A percentile compares a stretch with the other conserved stretches of the same genome.
Conservation (phyloP, 2,329 filamentous ascomycete species). For the Parafenestella ontariensis region DNA sequence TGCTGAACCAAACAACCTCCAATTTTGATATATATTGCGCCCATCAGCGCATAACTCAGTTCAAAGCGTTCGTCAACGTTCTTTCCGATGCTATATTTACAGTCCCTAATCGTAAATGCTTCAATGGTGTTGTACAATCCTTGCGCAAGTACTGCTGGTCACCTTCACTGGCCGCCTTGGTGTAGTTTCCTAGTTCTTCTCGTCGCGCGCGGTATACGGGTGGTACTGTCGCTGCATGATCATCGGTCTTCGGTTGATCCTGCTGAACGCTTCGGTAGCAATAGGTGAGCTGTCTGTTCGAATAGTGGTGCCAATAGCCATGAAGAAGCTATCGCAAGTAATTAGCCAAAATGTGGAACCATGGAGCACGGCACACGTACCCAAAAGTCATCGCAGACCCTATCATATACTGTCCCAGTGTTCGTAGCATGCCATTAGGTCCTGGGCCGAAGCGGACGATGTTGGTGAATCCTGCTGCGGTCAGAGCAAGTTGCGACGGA, state of each 20-base stretch:
- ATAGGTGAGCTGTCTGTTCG: constrained; percentile 86
- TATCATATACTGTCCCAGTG: constrained; percentile 94
- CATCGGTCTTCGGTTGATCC: constrained; percentile 73
- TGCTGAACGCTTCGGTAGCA: constrained; percentile 76
- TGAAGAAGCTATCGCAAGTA: constrained; percentile 76
- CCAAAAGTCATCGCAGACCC: constrained; percentile 95
- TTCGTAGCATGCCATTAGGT: constrained; percentile 90
- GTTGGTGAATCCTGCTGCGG: constrained; percentile 76
- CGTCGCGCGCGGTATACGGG: constrained; percentile 28
- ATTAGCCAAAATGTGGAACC: constrained; percentile 21
- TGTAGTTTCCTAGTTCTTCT: constrained; percentile 34
- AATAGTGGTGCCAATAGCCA: constrained; percentile 97
- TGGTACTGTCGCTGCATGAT: constrained; percentile 61
- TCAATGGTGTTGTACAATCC: constrained; percentile 25
- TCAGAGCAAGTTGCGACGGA: constrained; percentile 23
- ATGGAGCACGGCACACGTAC: constrained; percentile 58
- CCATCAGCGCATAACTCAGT: neutral
- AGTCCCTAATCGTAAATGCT: constrained; percentile 10
- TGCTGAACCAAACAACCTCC: neutral
- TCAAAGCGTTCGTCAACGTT: neutral
- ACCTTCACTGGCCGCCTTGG: neutral
- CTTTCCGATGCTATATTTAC: constrained; percentile 15
- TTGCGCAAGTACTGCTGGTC: constrained; percentile 3
- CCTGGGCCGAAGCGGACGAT: constrained; percentile 96
- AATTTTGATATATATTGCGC: neutral